Conservation (phyloP, 208 protist genomes). For the Crithidia acanthocephali region DNA sequence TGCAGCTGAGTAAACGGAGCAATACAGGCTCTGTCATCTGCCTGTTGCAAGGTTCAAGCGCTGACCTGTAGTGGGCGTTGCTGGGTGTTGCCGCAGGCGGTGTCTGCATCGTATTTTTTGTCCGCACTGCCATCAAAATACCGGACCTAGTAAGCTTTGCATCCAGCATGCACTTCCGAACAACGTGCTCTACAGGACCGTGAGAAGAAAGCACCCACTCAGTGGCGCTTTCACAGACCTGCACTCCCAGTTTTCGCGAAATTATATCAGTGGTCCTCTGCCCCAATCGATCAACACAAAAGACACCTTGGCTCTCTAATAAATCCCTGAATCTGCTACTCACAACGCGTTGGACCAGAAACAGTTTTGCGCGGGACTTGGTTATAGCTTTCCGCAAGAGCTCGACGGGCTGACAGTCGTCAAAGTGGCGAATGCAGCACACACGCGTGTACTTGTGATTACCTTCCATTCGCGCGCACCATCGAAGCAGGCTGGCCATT, state of each 20-base stretch:
- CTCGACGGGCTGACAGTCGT: neutral
- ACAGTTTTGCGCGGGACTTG: neutral
- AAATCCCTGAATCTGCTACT: neutral
- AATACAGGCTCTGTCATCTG: too few species aligned
- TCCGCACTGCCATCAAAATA: neutral
- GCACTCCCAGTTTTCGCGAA: constrained; percentile 3
- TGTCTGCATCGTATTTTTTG: neutral
- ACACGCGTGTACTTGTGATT: constrained; percentile 16
- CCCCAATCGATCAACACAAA: constrained; percentile 27
- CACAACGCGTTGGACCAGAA: constrained; percentile 19
- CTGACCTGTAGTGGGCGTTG: too few species aligned
- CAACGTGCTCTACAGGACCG: neutral
- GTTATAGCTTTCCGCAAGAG: constrained; percentile 1
- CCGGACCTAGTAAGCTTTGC: neutral
- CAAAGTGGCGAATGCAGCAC: constrained; percentile 22
- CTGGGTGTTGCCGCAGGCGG: too few species aligned
- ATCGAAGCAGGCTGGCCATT: neutral
- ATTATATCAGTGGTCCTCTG: constrained; percentile 1
- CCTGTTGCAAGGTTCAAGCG: too few species aligned
- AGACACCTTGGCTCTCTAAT: neutral
- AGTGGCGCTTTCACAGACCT: constrained; percentile 15
- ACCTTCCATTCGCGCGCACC: constrained; percentile 8
- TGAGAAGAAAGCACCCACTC: constrained; percentile 19
- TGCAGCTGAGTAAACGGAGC: too few species aligned
- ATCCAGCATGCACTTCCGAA: constrained; percentile 13